Percentiles rank a stretch among this genome's conserved stretches.
These are phyloP conservation scores for Botrytis cinerea DNA, from an alignment of 2,329 filamentous ascomycete species.

Conservation along the genomic window DNA sequence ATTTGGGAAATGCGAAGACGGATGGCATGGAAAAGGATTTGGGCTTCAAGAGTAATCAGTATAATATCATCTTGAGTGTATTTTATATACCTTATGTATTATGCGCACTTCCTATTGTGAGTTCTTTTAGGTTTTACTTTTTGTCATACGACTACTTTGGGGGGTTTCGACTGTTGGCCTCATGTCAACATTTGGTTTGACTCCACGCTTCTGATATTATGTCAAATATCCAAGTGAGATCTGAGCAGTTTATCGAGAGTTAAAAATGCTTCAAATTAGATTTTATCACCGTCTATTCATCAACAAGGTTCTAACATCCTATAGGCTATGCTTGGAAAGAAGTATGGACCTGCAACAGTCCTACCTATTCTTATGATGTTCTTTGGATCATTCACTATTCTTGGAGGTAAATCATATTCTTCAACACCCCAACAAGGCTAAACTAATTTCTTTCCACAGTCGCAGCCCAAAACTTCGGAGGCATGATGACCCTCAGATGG, in stretches of 20 bases:
- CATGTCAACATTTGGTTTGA: not conserved
- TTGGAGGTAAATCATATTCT: constrained; percentile 26
- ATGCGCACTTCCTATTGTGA: constrained; percentile 61
- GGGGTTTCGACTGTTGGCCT: not conserved
- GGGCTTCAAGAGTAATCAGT: constrained; percentile 61
- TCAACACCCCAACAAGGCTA: not conserved
- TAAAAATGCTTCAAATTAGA: not conserved
- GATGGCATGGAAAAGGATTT: constrained; percentile 49
- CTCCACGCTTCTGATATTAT: not conserved
- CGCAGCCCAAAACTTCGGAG: constrained; percentile 59
- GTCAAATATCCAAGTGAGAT: not conserved
- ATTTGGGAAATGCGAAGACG: constrained; percentile 59
- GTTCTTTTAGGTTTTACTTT: constrained; percentile 7
- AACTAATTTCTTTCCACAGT: constrained; percentile 38
- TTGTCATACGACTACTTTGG: not conserved
- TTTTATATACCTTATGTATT: constrained; percentile 77
- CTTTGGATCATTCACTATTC: constrained; percentile 66
- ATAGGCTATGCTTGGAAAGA: constrained; percentile 63
- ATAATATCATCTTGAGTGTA: constrained; percentile 69
- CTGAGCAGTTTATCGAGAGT: not conserved
- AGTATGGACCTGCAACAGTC: constrained; percentile 63
- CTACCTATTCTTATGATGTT: constrained; percentile 68
- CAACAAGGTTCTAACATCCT: constrained; percentile 12
- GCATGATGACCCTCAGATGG: constrained; percentile 68
- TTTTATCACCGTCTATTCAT: not conserved